A percentile compares a stretch with the other conserved stretches of the same genome.
These are phyloP conservation scores for Calocera viscosa DNA, from an alignment of 768 basidiomycete genomes.

Conservation along the genomic window DNA sequence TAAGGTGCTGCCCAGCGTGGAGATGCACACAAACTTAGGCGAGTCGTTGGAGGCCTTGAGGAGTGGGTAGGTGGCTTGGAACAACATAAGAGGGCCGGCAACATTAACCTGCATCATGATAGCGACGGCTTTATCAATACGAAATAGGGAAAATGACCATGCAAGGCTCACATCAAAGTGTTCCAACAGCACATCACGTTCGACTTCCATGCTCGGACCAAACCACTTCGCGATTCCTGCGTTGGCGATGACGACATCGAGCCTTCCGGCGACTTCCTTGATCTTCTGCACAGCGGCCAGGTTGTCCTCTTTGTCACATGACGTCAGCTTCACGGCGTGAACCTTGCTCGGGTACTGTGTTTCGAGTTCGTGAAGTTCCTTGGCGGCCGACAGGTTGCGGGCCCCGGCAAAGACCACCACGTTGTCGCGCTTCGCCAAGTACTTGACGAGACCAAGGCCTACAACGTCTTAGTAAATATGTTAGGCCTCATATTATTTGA, in stretches of 20 bases:
- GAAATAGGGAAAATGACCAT: too few relatives aligned
- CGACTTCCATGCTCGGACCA: not conserved
- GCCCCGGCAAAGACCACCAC: conserved; percentile 17
- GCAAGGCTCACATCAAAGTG: conserved; percentile 11
- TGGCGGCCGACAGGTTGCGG: conserved; percentile 11
- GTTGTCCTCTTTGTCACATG: conserved; percentile 13
- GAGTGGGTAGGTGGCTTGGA: conserved; percentile 15
- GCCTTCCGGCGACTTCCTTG: conserved; percentile 13
- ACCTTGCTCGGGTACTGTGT: conserved; percentile 7
- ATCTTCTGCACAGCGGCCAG: conserved; percentile 13
- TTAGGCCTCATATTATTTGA: not conserved
- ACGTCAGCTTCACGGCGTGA: conserved; percentile 15
- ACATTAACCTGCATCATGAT: conserved; percentile 12
- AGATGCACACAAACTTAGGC: conserved; percentile 17
- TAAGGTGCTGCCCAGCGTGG: conserved; percentile 9
- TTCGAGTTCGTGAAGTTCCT: conserved; percentile 11
- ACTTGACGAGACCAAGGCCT: conserved; percentile 13
- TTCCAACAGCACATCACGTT: not conserved
- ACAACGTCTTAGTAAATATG: not conserved
- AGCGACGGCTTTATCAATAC: not conserved
- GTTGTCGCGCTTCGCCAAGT: conserved; percentile 1
- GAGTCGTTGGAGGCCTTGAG: conserved; percentile 5
- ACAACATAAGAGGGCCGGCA: conserved; percentile 18
- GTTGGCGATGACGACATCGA: conserved; percentile 21
- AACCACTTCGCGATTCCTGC: conserved; percentile 12